Percentiles rank a stretch among this genome's conserved stretches.
phyloP scores from a whole-genome alignment of 805 yeast species.

The Saccharomycopsis oosterbeekiorum region DNA sequence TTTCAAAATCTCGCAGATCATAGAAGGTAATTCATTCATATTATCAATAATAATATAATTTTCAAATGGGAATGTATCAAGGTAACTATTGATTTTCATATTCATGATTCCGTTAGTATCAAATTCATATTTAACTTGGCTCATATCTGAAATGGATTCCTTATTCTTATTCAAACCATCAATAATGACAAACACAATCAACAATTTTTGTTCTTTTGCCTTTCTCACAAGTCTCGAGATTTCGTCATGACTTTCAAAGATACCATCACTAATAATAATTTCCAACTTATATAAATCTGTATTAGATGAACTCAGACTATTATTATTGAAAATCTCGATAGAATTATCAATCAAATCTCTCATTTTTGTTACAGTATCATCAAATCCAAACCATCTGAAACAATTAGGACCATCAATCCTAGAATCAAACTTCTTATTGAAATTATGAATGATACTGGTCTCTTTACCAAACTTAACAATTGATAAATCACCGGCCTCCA shows the following conservation, averaged over 20 bases:
- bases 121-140: constrained; percentile 68
- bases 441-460: constrained; percentile 78
- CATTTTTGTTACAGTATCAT: constrained; percentile 80
- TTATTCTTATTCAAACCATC: constrained; percentile 66
- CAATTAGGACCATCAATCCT: constrained; percentile 70
- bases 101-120: constrained; percentile 62
- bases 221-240: constrained; percentile 76
- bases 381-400: constrained; percentile 84
- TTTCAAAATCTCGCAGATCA: constrained; percentile 78
- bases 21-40: constrained; percentile 82
- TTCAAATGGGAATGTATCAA: constrained; percentile 94
- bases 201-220: constrained; percentile 85
- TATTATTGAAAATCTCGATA: constrained; percentile 57
- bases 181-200: constrained; percentile 89
- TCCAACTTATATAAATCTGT: constrained; percentile 86
- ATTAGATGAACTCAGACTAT: constrained; percentile 36
- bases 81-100: constrained; percentile 69
- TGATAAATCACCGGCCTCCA: constrained; percentile 89
- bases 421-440: constrained; percentile 72
- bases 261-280: constrained; percentile 91
- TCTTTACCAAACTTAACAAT: constrained; percentile 85
- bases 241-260: constrained; percentile 88
- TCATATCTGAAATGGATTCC: constrained; percentile 89
- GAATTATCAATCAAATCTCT: constrained; percentile 63
- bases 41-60: constrained; percentile 90